A percentile compares a stretch with the other conserved stretches of the same genome.
Evolutionary conservation across 257 asterid species (phyloP).

Genomic region (Parsonsia alboflavescens): DNA sequence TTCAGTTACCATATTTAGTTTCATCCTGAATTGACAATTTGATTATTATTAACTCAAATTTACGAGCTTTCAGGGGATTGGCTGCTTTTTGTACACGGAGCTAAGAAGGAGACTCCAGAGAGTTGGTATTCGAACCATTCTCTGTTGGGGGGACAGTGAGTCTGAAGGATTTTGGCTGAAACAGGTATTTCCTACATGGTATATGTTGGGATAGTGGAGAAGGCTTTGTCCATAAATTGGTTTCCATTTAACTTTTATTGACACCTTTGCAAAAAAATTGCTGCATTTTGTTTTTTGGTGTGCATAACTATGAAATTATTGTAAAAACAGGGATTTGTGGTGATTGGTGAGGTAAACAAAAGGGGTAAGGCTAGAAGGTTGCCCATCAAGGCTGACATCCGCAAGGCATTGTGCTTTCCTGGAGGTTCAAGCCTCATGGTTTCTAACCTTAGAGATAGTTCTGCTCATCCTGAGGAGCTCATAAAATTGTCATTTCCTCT

Average conservation of each 20-base stretch:
- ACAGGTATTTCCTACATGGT: conserved; percentile 45
- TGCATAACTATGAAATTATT: neutral
- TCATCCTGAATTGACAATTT: conserved; percentile 2
- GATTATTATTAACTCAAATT: conserved; percentile 6
- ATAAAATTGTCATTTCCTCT: conserved; percentile 27
- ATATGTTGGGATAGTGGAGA: neutral
- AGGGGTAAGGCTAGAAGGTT: conserved; percentile 73
- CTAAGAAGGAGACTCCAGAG: conserved; percentile 59
- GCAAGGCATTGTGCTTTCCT: conserved; percentile 86
- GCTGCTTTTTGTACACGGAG: conserved; percentile 56
- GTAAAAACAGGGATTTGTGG: conserved; percentile 61
- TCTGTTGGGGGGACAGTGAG: conserved; percentile 89
- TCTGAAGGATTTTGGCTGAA: conserved; percentile 91
- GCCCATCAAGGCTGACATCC: conserved; percentile 69
- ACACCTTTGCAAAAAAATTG: neutral
- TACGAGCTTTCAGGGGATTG: conserved; percentile 63
- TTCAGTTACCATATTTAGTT: neutral
- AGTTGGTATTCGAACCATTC: conserved; percentile 64
- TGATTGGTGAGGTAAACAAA: conserved; percentile 68
- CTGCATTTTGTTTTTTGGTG: conserved; percentile 1
- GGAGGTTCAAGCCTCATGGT: conserved; percentile 82
- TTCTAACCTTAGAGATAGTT: conserved; percentile 48
- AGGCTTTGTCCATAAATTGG: neutral
- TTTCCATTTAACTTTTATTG: conserved; percentile 1
- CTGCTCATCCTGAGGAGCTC: conserved; percentile 28